phyloP scores from a whole-genome alignment of 225 moss, liverwort and hornwort genomes.

The Ulota crispa region DNA sequence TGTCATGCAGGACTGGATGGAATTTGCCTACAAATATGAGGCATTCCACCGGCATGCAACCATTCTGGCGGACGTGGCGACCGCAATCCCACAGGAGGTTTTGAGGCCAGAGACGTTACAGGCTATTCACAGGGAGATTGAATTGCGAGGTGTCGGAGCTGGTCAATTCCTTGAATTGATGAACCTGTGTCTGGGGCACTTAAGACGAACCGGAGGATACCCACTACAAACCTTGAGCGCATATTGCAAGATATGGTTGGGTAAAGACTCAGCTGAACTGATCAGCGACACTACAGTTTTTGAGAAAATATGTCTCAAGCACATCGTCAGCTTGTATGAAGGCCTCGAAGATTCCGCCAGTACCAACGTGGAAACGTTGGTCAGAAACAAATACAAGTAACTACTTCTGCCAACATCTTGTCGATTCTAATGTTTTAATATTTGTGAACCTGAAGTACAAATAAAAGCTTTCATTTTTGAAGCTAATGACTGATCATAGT shows the following conservation, averaged over 20 bases:
- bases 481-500: too few relatives aligned
- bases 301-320: conserved; percentile 49
- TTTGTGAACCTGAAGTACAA: too few relatives aligned
- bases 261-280: conserved; percentile 38
- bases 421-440: too few relatives aligned
- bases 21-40: conserved; percentile 58
- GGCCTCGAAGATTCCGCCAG: conserved; percentile 60
- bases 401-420: too few relatives aligned
- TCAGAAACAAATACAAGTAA: conserved; percentile 54
- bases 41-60: conserved; percentile 65
- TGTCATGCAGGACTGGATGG: conserved; percentile 46
- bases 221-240: conserved; percentile 39
- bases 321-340: conserved; percentile 60
- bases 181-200: conserved; percentile 52
- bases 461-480: too few relatives aligned
- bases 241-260: conserved; percentile 56
- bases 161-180: conserved; percentile 60
- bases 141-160: conserved; percentile 42
- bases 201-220: conserved; percentile 52
- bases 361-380: conserved; percentile 38
- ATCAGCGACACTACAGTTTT: conserved; percentile 44
- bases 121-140: conserved; percentile 48
- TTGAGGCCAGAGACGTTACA: conserved; percentile 47
- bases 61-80: conserved; percentile 55
- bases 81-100: conserved; percentile 44